Base-by-base conservation (phyloP, 1,284 basidiomycete genomes). In the Anthracocystis panici-leucophaei region DNA sequence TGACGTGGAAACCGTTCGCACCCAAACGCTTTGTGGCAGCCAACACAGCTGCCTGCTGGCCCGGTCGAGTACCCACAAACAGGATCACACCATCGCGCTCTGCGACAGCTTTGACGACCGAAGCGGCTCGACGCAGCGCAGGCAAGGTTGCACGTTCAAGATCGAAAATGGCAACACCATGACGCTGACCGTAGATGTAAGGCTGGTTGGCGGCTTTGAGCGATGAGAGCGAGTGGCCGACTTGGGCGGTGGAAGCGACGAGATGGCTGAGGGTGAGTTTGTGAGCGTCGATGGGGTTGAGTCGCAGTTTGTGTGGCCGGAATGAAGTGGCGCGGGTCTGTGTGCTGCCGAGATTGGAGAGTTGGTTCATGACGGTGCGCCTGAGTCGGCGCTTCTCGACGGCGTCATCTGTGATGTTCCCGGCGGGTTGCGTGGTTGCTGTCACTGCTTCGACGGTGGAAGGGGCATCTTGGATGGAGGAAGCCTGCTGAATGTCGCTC, bases 131-230 rank as follows among this genome's bases (percentile, higher is more conserved):
- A 31, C 94, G 91, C 21, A 99, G 89, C 65, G 95, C 91, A 5
- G 95, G 94, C 1, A 99, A 88, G 0, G 97, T 98, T 3, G 75
- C 78, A 77, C 93, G 92, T 85, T 98, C 94, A 40, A 99, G 89
- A 86, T 99, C 95, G 85, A 99, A 98, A 85, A 98, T 90, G 55
- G 93, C 93, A 68, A 97, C 90, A 16, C 92, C 93, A 38, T 94
- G 90, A 58, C 97, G 92, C 25, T 90, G 91, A 67, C 96, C 97
- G 85, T 98, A 98, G 48, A 96, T 91, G 84, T 94, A 95, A n/a
- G 95, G 93, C 77, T 92, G 89, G 84, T 93, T 95, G 75, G 94
- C 91, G 20, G 93, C 91, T 85, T 93, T 91, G 88, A 96, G 91
- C 72, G 93, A 90, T 2, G 91, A 89, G 53, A 90, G 89, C 27